Evolutionary conservation across 106 monocot genomes (phyloP).

Genomic region (Dendrobium nobile): DNA sequence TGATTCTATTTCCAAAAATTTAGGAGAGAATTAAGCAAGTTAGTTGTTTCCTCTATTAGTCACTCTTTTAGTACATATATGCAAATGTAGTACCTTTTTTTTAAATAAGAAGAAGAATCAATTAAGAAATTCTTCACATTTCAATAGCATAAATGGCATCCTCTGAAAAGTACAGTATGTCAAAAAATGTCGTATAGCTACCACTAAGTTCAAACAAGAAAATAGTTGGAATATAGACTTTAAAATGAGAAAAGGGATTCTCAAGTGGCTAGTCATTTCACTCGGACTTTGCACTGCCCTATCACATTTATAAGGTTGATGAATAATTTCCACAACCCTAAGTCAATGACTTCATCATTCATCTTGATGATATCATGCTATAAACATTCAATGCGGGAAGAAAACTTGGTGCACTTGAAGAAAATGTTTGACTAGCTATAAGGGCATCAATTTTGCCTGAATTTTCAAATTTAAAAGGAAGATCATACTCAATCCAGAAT

Average conservation of each 20-base stretch:
- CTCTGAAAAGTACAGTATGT: too few relatives aligned
- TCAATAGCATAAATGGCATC: too few relatives aligned
- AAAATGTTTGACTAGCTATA: background rate
- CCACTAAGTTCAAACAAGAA: background rate
- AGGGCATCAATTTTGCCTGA: background rate
- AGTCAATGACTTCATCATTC: background rate
- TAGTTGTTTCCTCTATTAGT: too few relatives aligned
- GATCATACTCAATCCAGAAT: background rate
- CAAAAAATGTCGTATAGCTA: background rate
- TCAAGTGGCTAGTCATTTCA: background rate
- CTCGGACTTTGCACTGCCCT: background rate
- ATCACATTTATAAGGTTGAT: background rate
- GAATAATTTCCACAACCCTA: background rate
- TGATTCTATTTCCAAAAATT: too few relatives aligned
- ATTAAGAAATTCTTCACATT: background rate
- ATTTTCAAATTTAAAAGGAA: background rate
- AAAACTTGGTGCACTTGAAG: background rate
- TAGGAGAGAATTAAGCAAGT: too few relatives aligned
- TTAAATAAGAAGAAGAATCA: background rate
- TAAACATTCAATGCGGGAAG: background rate
- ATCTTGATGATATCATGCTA: background rate
- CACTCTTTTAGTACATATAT: too few relatives aligned
- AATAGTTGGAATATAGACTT: slow-evolving; percentile 1
- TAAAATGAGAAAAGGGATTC: background rate
- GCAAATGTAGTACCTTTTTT: too few relatives aligned